Evolutionary conservation across 2,329 filamentous ascomycete genomes (phyloP).

Genomic region (Septoria linicola): DNA sequence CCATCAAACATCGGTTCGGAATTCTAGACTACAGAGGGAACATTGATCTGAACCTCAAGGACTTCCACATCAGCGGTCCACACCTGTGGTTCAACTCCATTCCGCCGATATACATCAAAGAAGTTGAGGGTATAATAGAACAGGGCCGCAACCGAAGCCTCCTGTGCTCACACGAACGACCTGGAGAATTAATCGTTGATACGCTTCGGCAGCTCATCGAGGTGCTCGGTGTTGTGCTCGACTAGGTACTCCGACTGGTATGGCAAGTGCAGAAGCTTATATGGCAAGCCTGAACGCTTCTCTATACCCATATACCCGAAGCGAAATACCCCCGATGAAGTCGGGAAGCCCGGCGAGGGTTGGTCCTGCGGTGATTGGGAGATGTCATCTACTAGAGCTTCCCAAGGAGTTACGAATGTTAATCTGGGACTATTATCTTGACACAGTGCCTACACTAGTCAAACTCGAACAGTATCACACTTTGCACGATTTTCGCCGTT

Average conservation of each 20-base stretch:
- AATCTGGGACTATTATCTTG: slow-evolving; percentile 14
- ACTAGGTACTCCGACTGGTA: not conserved
- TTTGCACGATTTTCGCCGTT: slow-evolving; percentile 6
- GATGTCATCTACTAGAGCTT: slow-evolving; percentile 6
- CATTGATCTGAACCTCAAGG: slow-evolving; percentile 18
- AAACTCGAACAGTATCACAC: slow-evolving; percentile 19
- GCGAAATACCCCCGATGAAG: not conserved
- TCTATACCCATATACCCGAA: not conserved
- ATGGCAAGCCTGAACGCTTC: slow-evolving; percentile 8
- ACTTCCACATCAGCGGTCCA: slow-evolving; percentile 15
- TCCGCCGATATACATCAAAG: slow-evolving; percentile 14
- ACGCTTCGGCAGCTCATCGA: slow-evolving; percentile 16
- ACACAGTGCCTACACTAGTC: slow-evolving; percentile 19
- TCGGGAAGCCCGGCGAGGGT: not conserved
- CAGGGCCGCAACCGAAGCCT: not conserved
- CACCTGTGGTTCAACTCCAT: slow-evolving; percentile 20
- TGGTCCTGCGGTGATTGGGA: not conserved
- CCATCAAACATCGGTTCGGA: slow-evolving; percentile 21
- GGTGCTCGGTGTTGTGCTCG: slow-evolving; percentile 15
- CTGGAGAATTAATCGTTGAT: slow-evolving; percentile 12
- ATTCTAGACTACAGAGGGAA: slow-evolving; percentile 20
- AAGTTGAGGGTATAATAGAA: slow-evolving; percentile 14
- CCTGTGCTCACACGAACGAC: not conserved
- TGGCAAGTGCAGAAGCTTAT: slow-evolving; percentile 5
- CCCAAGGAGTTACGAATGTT: slow-evolving; percentile 14